Base-by-base conservation (phyloP, 2,329 filamentous ascomycete species). In the Talaromyces rugulosus region DNA sequence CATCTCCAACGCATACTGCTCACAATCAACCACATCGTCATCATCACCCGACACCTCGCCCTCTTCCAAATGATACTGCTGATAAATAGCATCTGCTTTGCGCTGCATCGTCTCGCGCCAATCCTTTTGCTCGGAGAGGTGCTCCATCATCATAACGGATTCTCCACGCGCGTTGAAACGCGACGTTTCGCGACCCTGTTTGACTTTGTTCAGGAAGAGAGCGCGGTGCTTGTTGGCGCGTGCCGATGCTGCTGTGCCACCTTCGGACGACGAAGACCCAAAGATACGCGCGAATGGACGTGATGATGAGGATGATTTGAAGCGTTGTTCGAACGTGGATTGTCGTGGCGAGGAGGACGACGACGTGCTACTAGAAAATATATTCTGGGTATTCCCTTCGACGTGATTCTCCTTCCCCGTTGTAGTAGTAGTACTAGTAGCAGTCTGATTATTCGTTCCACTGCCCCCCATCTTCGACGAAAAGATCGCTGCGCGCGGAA, bases 121-220 rank as follows among this genome's bases (percentile, higher is more conserved):
- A 57, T 66, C 65, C 64, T 70, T 71, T 68, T 73, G 70, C 67
- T 74, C 76, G 59, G 69, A 72, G 60, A 74, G 67, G 68, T 72
- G 72, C 63, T 80, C 79, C 75, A 73, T 76, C 66, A 69, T 75
- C 71, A 73, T 75, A 62, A 76, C 72, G 72, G 73, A 78, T 68
- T 74, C 82, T 66, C 73, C 77, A 65, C 71, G 76, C 65, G 69
- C 70, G 63, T 77, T 73, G 60, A 75, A 77, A 7, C 75, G 72
- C 0, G 69, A 72, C 40, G 70, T 67, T 14, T 79, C 76, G 33
- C 78, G 75, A 50, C 74, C 72, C n/a, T 68, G 69, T 56, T 73
- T 74, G 18, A 80, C 71, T 27, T 75, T 73, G 64, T 78, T 79
- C 3, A 80, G 66, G 60, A 80, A 81, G 52, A 72, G 69, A 27